Evolutionary conservation across 768 basidiomycete species (phyloP).

Genomic region (Boletus tomentosulus): DNA sequence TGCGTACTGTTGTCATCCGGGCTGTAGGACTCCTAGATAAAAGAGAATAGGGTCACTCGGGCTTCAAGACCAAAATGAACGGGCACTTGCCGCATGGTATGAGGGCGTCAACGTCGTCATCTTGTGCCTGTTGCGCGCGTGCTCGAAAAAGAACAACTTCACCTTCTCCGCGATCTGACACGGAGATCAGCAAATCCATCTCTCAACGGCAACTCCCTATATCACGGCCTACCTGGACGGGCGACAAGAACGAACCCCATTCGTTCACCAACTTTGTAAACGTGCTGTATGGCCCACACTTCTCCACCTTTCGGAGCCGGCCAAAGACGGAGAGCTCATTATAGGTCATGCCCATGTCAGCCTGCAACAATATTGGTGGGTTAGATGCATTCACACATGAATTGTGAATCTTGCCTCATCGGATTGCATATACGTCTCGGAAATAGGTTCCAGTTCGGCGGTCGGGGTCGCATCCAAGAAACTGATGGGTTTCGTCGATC

Average conservation of each 20-base stretch:
- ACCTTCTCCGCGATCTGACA: conserved; percentile 88
- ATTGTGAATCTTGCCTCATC: conserved; percentile 65
- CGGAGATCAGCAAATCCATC: neutral
- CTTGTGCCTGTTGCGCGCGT: conserved; percentile 96
- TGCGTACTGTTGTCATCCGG: conserved; percentile 91
- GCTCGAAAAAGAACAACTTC: conserved; percentile 94
- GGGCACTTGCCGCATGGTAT: conserved; percentile 78
- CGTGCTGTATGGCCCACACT: conserved; percentile 96
- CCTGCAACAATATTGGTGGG: conserved; percentile 40
- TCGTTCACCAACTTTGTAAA: conserved; percentile 93
- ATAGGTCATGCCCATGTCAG: conserved; percentile 99
- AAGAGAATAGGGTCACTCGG: neutral
- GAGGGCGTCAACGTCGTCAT: conserved; percentile 95
- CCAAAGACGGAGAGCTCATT: conserved; percentile 94
- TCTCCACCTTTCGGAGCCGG: conserved; percentile 90
- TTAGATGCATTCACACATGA: neutral
- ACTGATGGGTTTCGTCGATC: conserved; percentile 36
- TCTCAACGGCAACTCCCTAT: too few species aligned
- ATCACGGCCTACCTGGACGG: conserved; percentile 57
- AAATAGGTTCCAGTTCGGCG: conserved; percentile 94
- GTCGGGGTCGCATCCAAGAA: conserved; percentile 92
- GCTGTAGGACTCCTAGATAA: conserved; percentile 84
- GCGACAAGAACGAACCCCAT: conserved; percentile 86
- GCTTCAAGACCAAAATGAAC: neutral
- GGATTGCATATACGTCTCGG: conserved; percentile 89